Base-by-base conservation (phyloP, 202 grass and related monocot species). In the Eragrostis tef region DNA sequence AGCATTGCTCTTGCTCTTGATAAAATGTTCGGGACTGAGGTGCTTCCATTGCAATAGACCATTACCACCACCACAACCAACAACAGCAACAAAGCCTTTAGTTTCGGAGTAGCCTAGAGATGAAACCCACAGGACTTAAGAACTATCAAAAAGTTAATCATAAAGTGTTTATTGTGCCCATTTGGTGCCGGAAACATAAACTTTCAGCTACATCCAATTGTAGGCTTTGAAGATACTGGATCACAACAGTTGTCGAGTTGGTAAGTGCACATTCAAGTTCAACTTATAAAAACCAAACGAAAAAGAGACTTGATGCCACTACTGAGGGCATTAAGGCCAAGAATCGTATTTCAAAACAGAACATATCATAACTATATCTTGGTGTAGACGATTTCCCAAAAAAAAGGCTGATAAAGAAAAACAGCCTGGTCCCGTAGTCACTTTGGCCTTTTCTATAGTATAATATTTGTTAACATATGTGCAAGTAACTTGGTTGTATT, bases 21-120 rank as follows among this genome's bases (percentile, higher is more conserved):
- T 83, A 21, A 65, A 72, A 83, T 70, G 51, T 17, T 14, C 47
- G 74, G 70, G 17, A 59, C 59, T 50, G 50, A 73, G 36, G 22
- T 59, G 73, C 49, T 80, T 45, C 63, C 45, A 19, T 7, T 64
- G 29, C 29, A 31, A 31, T 31, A 31, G 29, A 31, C 29, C 29
- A 31, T n/a, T n/a, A n/a, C 29, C 29, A n/a, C n/a, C n/a, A n/a
- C n/a, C n/a, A n/a, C n/a, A n/a, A n/a, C 29, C 29, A 31, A 31
- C 29, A 31, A 31, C 29, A 31, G 3, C 29, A 31, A 31, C 29
- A 31, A 31, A 31, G 29, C 29, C 29, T 31, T 31, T n/a, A 39
- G 34, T 39, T 39, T n/a, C n/a, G 34, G 34, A 5, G 34, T 39
- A 39, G 34, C 4, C 34, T 39, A 5, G 3, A 39, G 34, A 39